Conservation (phyloP, 345 rosid genomes). For the Bruguiera parviflora region DNA sequence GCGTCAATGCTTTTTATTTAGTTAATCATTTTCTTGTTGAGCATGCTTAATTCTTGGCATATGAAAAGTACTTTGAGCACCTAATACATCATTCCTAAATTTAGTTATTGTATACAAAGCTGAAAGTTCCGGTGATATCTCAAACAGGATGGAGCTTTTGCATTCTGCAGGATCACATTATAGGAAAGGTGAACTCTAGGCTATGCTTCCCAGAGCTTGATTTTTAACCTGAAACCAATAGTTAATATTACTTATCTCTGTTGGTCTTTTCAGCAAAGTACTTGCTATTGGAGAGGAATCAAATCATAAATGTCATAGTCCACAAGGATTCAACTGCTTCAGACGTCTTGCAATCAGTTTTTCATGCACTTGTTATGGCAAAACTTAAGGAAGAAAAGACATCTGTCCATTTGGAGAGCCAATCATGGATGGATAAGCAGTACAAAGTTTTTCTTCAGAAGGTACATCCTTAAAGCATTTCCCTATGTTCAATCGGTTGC, state of each 20-base stretch:
- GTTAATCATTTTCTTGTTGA: background rate
- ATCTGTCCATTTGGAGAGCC: conserved; percentile 41
- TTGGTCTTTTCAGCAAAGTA: conserved; percentile 49
- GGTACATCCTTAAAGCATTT: conserved; percentile 37
- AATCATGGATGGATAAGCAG: conserved; percentile 74
- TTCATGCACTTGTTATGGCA: conserved; percentile 65
- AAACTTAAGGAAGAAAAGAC: conserved; percentile 22
- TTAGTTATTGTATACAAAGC: conserved; percentile 2
- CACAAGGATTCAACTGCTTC: conserved; percentile 62
- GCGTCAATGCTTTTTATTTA: background rate
- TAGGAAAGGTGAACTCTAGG: conserved; percentile 35
- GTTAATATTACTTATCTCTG: conserved; percentile 14
- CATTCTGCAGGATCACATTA: conserved; percentile 35
- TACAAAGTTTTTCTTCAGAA: conserved; percentile 53
- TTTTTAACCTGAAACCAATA: background rate
- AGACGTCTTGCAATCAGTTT: conserved; percentile 69
- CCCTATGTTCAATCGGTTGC: background rate
- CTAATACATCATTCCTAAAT: background rate
- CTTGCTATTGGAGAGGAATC: conserved; percentile 51
- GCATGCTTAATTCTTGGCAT: background rate
- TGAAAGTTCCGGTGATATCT: conserved; percentile 20
- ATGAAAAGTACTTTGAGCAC: background rate
- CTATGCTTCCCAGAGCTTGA: background rate
- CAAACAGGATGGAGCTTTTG: conserved; percentile 46
- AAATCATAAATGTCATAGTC: conserved; percentile 40